phyloP scores from a whole-genome alignment of 371 early-diverging fungal species.

The Modicella reniformis region DNA sequence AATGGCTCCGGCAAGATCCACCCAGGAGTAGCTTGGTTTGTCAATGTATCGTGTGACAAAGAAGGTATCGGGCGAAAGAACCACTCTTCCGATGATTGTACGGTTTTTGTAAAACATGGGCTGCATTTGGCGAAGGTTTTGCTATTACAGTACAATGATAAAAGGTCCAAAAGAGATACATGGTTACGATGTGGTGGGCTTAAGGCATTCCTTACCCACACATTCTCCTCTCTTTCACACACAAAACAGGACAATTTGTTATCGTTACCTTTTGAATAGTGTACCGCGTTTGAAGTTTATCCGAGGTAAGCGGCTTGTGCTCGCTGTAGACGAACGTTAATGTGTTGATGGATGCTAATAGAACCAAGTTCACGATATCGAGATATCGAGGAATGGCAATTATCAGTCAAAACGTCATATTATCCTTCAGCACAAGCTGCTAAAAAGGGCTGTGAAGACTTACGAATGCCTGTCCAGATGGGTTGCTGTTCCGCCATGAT shows the following conservation, averaged over 20 bases:
- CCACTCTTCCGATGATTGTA: slow-evolving; percentile 11
- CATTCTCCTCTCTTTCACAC: no score
- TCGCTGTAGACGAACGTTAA: slow-evolving; percentile 44
- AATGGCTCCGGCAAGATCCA: slow-evolving; percentile 38
- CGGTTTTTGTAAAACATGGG: background rate
- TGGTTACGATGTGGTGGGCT: no score
- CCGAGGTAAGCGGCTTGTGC: slow-evolving; percentile 1
- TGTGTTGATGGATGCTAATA: slow-evolving; percentile 38
- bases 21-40: slow-evolving; percentile 41
- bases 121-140: slow-evolving; percentile 26
- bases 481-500: slow-evolving; percentile 11
- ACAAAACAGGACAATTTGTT: background rate
- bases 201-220: no score
- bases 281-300: slow-evolving; percentile 4
- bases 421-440: no score
- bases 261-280: slow-evolving; percentile 28
- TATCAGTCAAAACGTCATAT: background rate
- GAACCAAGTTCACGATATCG: background rate
- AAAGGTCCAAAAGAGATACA: no score
- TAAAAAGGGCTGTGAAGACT: background rate
- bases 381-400: background rate
- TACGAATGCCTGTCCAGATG: slow-evolving; percentile 30
- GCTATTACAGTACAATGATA: no score
- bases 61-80: slow-evolving; percentile 41
- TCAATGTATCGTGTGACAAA: slow-evolving; percentile 31